A percentile compares a stretch with the other conserved stretches of the same genome.
phyloP scores from a whole-genome alignment of 768 basidiomycete species.

The Trametes sanguinea region DNA sequence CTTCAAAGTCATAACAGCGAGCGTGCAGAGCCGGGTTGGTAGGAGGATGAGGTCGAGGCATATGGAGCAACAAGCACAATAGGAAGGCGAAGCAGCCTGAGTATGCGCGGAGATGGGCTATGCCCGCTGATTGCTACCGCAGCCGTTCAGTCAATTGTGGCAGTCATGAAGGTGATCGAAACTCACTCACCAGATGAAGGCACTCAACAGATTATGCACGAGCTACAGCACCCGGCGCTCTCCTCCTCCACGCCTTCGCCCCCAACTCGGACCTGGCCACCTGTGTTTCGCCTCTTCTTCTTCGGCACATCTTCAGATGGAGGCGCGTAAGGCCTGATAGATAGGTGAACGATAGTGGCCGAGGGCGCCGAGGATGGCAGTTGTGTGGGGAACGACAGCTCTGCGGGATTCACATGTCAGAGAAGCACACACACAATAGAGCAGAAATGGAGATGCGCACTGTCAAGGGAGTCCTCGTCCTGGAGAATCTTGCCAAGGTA shows the following conservation, averaged over 20 bases:
- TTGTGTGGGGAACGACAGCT: constrained; percentile 35
- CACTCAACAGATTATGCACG: constrained; percentile 43
- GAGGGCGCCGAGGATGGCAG: constrained; percentile 32
- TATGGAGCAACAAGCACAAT: no score
- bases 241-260: constrained; percentile 28
- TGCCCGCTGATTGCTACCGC: neutral
- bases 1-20: neutral
- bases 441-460: constrained; percentile 41
- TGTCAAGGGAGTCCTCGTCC: constrained; percentile 74
- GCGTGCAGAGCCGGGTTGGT: neutral
- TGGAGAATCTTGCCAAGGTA: constrained; percentile 82
- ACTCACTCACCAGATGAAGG: neutral
- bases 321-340: constrained; percentile 61
- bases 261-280: constrained; percentile 17
- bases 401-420: constrained; percentile 21
- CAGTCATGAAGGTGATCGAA: neutral
- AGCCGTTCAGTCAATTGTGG: neutral
- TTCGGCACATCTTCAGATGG: constrained; percentile 55
- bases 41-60: neutral
- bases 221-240: constrained; percentile 38
- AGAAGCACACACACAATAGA: constrained; percentile 6
- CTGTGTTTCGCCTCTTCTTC: constrained; percentile 42
- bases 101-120: neutral
- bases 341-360: constrained; percentile 75
- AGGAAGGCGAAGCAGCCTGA: neutral